Conservation (phyloP, 345 rosid species). For the Theobroma cacao region DNA sequence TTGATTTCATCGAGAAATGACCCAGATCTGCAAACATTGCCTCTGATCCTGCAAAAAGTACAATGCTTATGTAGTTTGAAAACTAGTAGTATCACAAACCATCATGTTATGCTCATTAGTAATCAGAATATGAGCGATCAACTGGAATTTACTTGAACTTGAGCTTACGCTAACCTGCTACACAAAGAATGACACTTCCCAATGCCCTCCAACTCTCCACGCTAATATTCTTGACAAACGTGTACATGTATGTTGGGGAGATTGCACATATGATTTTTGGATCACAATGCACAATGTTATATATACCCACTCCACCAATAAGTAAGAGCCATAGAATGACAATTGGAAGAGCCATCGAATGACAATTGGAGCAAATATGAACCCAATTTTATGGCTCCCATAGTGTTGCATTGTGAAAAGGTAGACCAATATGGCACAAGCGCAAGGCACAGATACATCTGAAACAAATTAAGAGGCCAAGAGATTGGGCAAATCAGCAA, state of each 20-base stretch:
- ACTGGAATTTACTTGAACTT: not conserved
- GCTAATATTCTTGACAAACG: conserved; percentile 29
- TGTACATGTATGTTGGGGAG: conserved; percentile 46
- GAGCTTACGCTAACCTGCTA: conserved; percentile 43
- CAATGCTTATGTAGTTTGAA: not conserved
- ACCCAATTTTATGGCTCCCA: conserved; percentile 52
- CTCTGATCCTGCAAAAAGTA: conserved; percentile 48
- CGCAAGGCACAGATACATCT: conserved; percentile 55
- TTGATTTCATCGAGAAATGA: conserved; percentile 57
- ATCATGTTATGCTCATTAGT: not conserved
- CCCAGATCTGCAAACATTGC: conserved; percentile 69
- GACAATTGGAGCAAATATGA: conserved; percentile 50
- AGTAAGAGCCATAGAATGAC: conserved; percentile 51
- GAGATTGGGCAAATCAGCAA: not conserved
- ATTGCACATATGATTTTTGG: conserved; percentile 34
- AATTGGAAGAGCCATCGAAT: conserved; percentile 52
- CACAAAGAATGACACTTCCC: conserved; percentile 53
- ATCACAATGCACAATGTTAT: conserved; percentile 36
- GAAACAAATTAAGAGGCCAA: conserved; percentile 18
- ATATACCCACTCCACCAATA: conserved; percentile 49
- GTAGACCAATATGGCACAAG: conserved; percentile 51
- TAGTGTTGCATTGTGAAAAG: conserved; percentile 60
- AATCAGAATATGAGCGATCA: not conserved
- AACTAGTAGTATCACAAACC: not conserved
- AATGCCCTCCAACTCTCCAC: conserved; percentile 40